Percentiles rank a stretch among this genome's conserved stretches.
phyloP scores from a whole-genome alignment of 352 stramenopile species.

The Phytophthora capsici region DNA sequence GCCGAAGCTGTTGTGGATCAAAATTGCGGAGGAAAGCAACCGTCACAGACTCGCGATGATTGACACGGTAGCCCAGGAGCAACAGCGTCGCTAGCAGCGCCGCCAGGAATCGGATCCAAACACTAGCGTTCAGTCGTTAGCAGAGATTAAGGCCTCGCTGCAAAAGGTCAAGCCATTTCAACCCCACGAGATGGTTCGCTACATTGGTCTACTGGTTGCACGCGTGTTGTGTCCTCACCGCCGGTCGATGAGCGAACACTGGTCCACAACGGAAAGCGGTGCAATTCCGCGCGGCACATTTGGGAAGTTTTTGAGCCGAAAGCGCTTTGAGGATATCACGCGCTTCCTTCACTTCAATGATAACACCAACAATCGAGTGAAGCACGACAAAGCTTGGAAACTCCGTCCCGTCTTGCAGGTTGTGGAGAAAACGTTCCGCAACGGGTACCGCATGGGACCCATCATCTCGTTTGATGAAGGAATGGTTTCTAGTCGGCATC shows the following conservation, averaged over 20 bases:
- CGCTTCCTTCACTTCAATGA: not conserved
- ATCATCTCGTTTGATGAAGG: not conserved
- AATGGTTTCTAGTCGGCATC: not conserved
- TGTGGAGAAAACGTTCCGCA: not conserved
- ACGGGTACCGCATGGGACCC: not conserved
- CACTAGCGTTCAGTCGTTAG: not conserved
- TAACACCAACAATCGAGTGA: not conserved
- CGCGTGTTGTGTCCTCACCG: not conserved
- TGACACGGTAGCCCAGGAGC: not conserved
- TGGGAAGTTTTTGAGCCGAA: not conserved
- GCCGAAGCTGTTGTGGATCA: not conserved
- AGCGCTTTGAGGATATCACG: not conserved
- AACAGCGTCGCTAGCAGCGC: not conserved
- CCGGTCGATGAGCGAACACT: not conserved
- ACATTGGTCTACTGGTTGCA: not conserved
- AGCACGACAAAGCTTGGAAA: not conserved
- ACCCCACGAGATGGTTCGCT: not conserved
- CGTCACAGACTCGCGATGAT: not conserved
- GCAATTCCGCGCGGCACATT: not conserved
- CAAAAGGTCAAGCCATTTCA: not conserved
- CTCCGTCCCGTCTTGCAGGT: not conserved
- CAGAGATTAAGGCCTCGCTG: not conserved
- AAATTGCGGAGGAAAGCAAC: not conserved
- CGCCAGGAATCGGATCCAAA: too few species aligned
- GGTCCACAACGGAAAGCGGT: not conserved